Conservation (phyloP, 2,329 filamentous ascomycete genomes). For the Cladobotryum mycophilum region DNA sequence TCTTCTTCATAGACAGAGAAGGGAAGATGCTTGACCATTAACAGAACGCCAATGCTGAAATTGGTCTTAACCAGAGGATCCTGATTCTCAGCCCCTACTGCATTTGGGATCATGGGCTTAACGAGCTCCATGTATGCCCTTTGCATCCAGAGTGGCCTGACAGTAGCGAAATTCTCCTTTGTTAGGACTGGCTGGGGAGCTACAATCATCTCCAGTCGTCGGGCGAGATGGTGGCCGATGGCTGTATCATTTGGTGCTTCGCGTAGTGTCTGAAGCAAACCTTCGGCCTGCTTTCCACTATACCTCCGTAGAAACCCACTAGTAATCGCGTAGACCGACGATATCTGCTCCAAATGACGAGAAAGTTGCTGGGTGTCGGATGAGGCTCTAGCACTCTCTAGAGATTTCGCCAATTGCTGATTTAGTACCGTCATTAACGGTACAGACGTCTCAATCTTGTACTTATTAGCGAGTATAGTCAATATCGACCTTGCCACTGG, state of each 20-base stretch:
- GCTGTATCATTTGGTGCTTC: slow-evolving; percentile 27
- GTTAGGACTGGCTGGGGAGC: slow-evolving; percentile 32
- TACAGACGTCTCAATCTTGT: slow-evolving; percentile 29
- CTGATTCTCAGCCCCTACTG: slow-evolving; percentile 27
- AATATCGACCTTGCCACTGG: slow-evolving; percentile 31
- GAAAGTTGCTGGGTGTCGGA: slow-evolving; percentile 10
- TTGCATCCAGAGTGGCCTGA: slow-evolving; percentile 43
- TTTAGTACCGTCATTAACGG: slow-evolving; percentile 23
- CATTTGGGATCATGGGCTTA: slow-evolving; percentile 38
- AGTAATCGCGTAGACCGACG: slow-evolving; percentile 29
- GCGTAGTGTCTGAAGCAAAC: slow-evolving; percentile 29
- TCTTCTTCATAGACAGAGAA: slow-evolving; percentile 49
- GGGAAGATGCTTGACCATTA: slow-evolving; percentile 43
- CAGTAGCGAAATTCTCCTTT: slow-evolving; percentile 36
- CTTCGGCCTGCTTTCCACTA: slow-evolving; percentile 28
- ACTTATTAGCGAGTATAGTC: slow-evolving; percentile 40
- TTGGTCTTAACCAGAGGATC: slow-evolving; percentile 29
- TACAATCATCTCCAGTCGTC: slow-evolving; percentile 37
- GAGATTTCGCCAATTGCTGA: slow-evolving; percentile 16
- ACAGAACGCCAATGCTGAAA: slow-evolving; percentile 42
- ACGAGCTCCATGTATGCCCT: slow-evolving; percentile 43
- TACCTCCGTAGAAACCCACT: slow-evolving; percentile 34
- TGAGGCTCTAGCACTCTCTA: slow-evolving; percentile 10
- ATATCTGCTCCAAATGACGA: slow-evolving; percentile 21
- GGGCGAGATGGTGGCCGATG: slow-evolving; percentile 35